A percentile compares a stretch with the other conserved stretches of the same genome.
Conservation (phyloP, 306 rosid species). For the Cucumis sativus region DNA sequence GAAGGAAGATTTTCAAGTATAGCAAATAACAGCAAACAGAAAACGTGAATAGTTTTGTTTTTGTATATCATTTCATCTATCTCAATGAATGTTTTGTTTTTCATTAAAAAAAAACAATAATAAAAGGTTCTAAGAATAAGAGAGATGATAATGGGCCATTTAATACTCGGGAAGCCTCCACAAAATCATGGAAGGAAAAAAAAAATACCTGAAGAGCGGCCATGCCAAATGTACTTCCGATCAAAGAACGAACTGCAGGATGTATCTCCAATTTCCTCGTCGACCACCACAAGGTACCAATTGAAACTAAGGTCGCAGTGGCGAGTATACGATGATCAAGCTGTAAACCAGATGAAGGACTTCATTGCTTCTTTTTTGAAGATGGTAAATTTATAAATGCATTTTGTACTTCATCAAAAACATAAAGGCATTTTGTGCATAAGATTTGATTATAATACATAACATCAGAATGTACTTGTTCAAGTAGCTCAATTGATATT, state of each 20-base stretch:
- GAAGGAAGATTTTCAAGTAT: neutral
- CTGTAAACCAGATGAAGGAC: slow-evolving; percentile 22
- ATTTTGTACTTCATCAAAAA: neutral
- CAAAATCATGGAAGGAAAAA: slow-evolving; percentile 1
- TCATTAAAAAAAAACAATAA: no score
- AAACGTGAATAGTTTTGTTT: neutral
- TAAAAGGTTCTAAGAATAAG: no score
- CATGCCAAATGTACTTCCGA: slow-evolving; percentile 58
- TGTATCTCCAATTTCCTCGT: slow-evolving; percentile 71
- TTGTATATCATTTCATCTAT: no score
- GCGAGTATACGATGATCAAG: slow-evolving; percentile 86
- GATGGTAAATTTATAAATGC: neutral
- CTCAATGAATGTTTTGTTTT: no score
- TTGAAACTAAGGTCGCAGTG: slow-evolving; percentile 43
- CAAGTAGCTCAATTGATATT: neutral
- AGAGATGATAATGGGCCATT: neutral
- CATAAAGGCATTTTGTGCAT: neutral
- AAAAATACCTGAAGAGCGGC: slow-evolving; percentile 60
- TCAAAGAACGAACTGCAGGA: slow-evolving; percentile 58
- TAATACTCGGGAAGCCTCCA: neutral
- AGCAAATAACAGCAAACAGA: neutral
- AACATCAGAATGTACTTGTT: neutral
- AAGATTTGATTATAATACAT: neutral
- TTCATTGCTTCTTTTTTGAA: neutral
- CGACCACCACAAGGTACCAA: slow-evolving; percentile 56